Base-by-base conservation (phyloP, 2,329 filamentous ascomycete genomes). In the Myriosclerotinia scirpicola region DNA sequence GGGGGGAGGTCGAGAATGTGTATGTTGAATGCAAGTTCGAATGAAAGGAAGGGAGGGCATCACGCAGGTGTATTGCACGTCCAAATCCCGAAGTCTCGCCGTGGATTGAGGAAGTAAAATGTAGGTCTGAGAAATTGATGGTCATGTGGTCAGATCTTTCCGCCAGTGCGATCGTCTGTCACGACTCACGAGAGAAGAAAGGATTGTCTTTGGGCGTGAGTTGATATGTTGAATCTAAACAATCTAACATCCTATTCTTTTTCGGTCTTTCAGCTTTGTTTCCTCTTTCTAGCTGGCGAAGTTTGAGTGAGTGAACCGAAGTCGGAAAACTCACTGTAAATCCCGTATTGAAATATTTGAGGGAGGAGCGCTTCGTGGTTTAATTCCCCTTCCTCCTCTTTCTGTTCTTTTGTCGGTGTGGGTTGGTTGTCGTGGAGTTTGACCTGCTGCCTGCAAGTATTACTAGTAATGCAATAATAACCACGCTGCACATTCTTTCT, bases 321-420 rank as follows among this genome's bases (percentile, higher is more conserved):
- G 58, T 61, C 46, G 58, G 58, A 50, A 40, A 42, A 59, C 9
- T 59, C 56, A 50, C 15, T 38, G 7, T 26, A 22, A 60, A 26
- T 60, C 34, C 26, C 22, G 22, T 20, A 26, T 7, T 11, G 56
- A 7, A 61, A 61, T 26, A 61, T 38, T 17, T 8, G 44, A 50
- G 46, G 58, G 14, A 50, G 36, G 34, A 26, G 58, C 44, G 46
- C 44, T 30, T 50, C 5, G 9, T 55, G 20, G 30, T 34, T 34
- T 34, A 11, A 4, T 54, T 55, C 22, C 7, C 8, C 40, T 40
- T 6, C 20, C 6, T 22, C 26, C 26, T 36, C 26, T n/a, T 22
- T 22, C 3, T 34, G 8, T 3, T 17, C n/a, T 14, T 22, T 20
- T 59, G 17, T 11, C 11, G 7, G 42, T 12, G 17, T 59, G 30